A percentile compares a stretch with the other conserved stretches of the same genome.
phyloP scores from a whole-genome alignment of 2,329 filamentous ascomycete genomes.

The Delphinella strobiligena region DNA sequence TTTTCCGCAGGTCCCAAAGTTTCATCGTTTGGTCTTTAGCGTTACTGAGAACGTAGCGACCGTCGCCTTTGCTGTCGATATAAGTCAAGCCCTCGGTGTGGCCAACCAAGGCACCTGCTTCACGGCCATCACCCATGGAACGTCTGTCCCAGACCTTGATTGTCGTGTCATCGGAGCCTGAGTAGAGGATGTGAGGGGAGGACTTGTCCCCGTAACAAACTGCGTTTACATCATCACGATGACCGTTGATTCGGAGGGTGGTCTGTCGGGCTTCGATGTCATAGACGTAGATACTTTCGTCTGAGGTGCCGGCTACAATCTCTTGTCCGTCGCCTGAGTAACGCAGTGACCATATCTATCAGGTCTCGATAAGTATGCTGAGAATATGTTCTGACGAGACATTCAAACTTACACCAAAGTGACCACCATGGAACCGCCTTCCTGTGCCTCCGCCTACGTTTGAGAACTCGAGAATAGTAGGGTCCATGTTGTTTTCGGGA shows the following conservation, averaged over 20 bases:
- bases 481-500: conserved; percentile 67
- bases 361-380: conserved; percentile 11
- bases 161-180: conserved; percentile 85
- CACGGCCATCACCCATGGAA: conserved; percentile 48
- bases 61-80: conserved; percentile 72
- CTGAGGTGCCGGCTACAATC: conserved; percentile 77
- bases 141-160: conserved; percentile 94
- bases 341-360: conserved; percentile 65
- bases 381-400: neutral
- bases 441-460: conserved; percentile 30
- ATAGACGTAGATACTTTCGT: conserved; percentile 72
- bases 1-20: conserved; percentile 87
- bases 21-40: conserved; percentile 97
- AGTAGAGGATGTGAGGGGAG: conserved; percentile 90
- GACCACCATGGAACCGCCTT: conserved; percentile 18
- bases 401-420: conserved; percentile 30
- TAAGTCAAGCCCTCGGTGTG: conserved; percentile 56
- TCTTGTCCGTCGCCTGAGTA: conserved; percentile 88
- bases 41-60: conserved; percentile 83
- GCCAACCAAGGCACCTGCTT: conserved; percentile 52
- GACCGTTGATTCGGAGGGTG: conserved; percentile 64
- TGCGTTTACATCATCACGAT: conserved; percentile 84
- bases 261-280: conserved; percentile 74
- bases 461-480: conserved; percentile 64
- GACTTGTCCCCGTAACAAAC: conserved; percentile 86